Conservation (phyloP, 1,284 basidiomycete species). For the Mycena citricolor region DNA sequence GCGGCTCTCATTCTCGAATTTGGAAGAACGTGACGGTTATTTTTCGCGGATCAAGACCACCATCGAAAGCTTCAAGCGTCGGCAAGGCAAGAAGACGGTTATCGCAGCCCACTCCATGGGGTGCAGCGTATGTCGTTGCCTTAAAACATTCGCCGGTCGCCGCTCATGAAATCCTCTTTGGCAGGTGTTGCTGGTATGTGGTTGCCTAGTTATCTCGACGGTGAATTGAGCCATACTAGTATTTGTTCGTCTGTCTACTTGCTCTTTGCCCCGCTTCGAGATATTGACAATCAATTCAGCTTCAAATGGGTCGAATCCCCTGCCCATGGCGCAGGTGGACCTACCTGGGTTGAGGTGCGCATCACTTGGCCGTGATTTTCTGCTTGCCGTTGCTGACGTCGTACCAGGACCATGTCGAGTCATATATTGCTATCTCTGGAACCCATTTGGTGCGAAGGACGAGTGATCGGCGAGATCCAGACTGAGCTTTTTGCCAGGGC, state of each 20-base stretch:
- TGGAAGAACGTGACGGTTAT: conserved; percentile 91
- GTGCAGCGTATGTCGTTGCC: conserved; percentile 63
- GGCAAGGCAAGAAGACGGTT: conserved; percentile 82
- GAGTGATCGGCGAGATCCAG: no score
- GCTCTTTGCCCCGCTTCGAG: neutral
- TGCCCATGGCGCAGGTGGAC: conserved; percentile 81
- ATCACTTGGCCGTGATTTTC: conserved; percentile 3
- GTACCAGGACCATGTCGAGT: conserved; percentile 72
- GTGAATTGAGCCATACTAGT: conserved; percentile 41
- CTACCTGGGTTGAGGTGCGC: conserved; percentile 87
- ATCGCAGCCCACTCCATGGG: conserved; percentile 92
- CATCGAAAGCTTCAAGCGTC: conserved; percentile 78
- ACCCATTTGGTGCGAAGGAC: conserved; percentile 71
- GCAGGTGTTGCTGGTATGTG: conserved; percentile 55
- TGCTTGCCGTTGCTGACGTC: conserved; percentile 4
- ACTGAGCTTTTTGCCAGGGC: conserved; percentile 38
- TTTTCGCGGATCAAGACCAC: conserved; percentile 85
- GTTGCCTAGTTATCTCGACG: neutral
- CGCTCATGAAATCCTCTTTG: conserved; percentile 4
- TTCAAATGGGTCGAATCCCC: conserved; percentile 97
- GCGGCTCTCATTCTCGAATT: conserved; percentile 88
- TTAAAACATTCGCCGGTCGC: no score
- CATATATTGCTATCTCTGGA: conserved; percentile 83
- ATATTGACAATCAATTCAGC: conserved; percentile 41
- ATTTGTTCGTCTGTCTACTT: conserved; percentile 52